Percentiles rank a stretch among this genome's conserved stretches.
These are phyloP conservation scores for Tilletia setariae DNA, from an alignment of 1,284 basidiomycete species.

Conservation along the genomic window DNA sequence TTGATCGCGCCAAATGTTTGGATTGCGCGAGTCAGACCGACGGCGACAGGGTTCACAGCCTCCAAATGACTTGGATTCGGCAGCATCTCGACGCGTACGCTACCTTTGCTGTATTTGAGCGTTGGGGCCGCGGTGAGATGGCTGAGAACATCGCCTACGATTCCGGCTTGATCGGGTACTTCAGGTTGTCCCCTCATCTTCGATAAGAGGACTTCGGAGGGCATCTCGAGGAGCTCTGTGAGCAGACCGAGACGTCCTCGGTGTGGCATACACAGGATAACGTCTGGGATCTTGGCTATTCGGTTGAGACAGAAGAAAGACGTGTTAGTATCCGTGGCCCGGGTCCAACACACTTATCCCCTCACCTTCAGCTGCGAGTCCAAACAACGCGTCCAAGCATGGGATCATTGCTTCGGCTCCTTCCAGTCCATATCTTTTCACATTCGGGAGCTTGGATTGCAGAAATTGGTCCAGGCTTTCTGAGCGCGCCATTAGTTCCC, in stretches of 20 bases:
- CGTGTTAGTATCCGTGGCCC: neutral
- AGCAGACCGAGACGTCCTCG: constrained; percentile 81
- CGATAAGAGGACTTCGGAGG: constrained; percentile 65
- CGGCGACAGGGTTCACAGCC: constrained; percentile 76
- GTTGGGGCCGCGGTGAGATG: constrained; percentile 18
- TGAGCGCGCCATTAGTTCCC: constrained; percentile 67
- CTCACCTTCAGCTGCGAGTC: constrained; percentile 65
- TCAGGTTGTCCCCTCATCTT: constrained; percentile 79
- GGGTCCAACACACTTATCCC: neutral
- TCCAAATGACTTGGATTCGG: constrained; percentile 87
- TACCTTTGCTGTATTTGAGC: constrained; percentile 51
- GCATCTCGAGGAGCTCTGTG: constrained; percentile 64
- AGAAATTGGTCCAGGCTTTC: constrained; percentile 79
- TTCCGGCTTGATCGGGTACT: constrained; percentile 64
- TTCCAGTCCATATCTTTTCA: constrained; percentile 79
- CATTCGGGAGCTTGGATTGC: constrained; percentile 74
- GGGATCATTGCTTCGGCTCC: constrained; percentile 87
- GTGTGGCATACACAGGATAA: constrained; percentile 65
- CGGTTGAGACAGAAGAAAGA: neutral
- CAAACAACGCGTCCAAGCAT: constrained; percentile 72
- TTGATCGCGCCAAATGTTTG: constrained; percentile 24
- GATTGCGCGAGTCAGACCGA: constrained; percentile 61
- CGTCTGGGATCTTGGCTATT: constrained; percentile 65
- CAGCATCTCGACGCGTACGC: constrained; percentile 69
- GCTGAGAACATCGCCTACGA: neutral